Evolutionary conservation across 371 early-diverging fungal species (phyloP).

Genomic region (Blakeslea trispora): DNA sequence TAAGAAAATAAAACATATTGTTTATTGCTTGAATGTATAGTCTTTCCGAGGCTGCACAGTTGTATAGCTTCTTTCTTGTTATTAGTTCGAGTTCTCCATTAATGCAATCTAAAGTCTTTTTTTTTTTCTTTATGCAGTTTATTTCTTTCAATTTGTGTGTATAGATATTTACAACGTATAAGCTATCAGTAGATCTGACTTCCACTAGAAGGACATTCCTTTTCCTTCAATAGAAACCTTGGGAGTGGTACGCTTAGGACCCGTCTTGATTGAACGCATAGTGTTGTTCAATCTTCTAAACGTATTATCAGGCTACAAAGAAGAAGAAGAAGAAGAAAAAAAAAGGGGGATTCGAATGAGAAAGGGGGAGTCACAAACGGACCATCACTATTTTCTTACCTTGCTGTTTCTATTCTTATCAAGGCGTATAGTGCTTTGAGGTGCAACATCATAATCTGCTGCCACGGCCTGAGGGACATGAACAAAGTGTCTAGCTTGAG

Average conservation of each 20-base stretch:
- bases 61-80: too few species aligned
- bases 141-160: too few species aligned
- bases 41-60: too few species aligned
- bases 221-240: constrained; percentile 47
- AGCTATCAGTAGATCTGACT: neutral
- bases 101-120: too few species aligned
- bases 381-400: too few species aligned
- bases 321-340: neutral
- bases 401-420: constrained; percentile 29
- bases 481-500: constrained; percentile 31
- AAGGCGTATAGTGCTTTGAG: constrained; percentile 43
- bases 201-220: constrained; percentile 28
- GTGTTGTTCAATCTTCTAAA: constrained; percentile 42
- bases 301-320: constrained; percentile 28
- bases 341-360: neutral
- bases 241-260: constrained; percentile 37
- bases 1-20: too few species aligned
- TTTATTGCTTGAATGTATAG: too few species aligned
- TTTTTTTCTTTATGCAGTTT: too few species aligned
- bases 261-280: constrained; percentile 44
- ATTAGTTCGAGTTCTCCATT: too few species aligned
- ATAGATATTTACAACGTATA: too few species aligned
- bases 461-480: constrained; percentile 51
- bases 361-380: too few species aligned
- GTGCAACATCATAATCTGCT: constrained; percentile 54